These are phyloP conservation scores for Colletotrichum ledebouriae DNA, from an alignment of 2,329 filamentous ascomycete species.

Conservation along the genomic window DNA sequence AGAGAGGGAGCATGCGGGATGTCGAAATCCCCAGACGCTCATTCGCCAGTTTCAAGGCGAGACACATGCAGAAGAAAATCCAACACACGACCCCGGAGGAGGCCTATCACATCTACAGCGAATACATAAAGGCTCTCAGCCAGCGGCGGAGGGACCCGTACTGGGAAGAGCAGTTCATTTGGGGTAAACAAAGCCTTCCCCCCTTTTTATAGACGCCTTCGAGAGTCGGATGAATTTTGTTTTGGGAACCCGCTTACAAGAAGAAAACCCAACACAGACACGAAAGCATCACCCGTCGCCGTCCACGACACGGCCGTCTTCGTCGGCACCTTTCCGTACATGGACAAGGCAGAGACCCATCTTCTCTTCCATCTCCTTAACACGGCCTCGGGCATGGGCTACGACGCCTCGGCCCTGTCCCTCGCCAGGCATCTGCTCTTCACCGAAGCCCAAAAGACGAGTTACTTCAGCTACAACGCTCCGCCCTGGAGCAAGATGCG, in stretches of 20 bases:
- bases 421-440: conserved; percentile 13
- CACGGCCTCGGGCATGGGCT: conserved; percentile 50
- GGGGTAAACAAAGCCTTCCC: not conserved
- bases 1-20: not conserved
- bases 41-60: conserved; percentile 9
- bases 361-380: conserved; percentile 46
- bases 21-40: not conserved
- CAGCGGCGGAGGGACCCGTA: not conserved
- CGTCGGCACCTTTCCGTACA: not conserved
- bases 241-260: not conserved
- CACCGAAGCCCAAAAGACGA: not conserved
- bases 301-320: conserved; percentile 28
- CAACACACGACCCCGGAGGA: not conserved
- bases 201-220: not conserved
- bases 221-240: not conserved
- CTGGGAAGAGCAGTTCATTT: conserved; percentile 24
- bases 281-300: not conserved
- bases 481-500: conserved; percentile 45
- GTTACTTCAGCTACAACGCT: conserved; percentile 35
- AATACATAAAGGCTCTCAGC: conserved; percentile 6
- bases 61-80: not conserved
- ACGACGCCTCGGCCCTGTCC: conserved; percentile 49
- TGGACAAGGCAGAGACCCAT: conserved; percentile 4
- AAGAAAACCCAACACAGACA: conserved; percentile 17
- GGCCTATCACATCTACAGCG: conserved; percentile 26